Evolutionary conservation across 257 asterid genomes (phyloP), one percentile per base, ranked within the genome.

Genomic region (Lavandula angustifolia): DNA sequence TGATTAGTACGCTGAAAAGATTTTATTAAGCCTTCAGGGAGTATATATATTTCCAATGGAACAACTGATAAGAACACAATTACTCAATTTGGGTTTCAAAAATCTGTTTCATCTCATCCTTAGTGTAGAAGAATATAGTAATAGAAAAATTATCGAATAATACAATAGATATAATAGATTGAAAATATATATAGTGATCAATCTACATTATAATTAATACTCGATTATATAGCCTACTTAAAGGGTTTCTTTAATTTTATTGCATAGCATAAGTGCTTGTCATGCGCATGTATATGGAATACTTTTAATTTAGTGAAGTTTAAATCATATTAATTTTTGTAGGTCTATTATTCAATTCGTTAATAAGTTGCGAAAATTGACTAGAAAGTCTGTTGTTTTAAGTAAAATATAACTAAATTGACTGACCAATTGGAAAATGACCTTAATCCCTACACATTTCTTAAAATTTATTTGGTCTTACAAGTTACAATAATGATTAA

Each of bases 381-480:
- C 40, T 18, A 16, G 17, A 22, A 17, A 18, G 53, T 22, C 9
- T 47, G 7, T 38, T 38, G 40, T 50, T 51, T 50, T 32, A 40
- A 52, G 12, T 40, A 14, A 42, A 54, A 32, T 44, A 33, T 54
- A 54, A 54, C 47, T 54, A 43, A 54, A 67, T 33, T 67, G 49
- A 43, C 37, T 52, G 9, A 55, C 57, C 40, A 44, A 67, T 67
- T 4, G 33, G 47, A 54, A 66, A 54, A 46, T 1, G 64, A 43
- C 64, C 33, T 47, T 22, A 7, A 8, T 37, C n/a, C 29, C n/a
- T 38, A 6, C 2, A 3, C n/a, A 11, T 3, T 3, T 46, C n/a
- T n/a, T n/a, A n/a, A n/a, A n/a, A n/a, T n/a, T n/a, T n/a, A n/a
- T 27, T 7, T 40, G 9, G 35, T 60, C 33, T 9, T n/a, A n/a